A percentile compares a stretch with the other conserved stretches of the same genome.
phyloP scores from a whole-genome alignment of 2,329 filamentous ascomycete genomes.

The Verticillium nonalfalfae region DNA sequence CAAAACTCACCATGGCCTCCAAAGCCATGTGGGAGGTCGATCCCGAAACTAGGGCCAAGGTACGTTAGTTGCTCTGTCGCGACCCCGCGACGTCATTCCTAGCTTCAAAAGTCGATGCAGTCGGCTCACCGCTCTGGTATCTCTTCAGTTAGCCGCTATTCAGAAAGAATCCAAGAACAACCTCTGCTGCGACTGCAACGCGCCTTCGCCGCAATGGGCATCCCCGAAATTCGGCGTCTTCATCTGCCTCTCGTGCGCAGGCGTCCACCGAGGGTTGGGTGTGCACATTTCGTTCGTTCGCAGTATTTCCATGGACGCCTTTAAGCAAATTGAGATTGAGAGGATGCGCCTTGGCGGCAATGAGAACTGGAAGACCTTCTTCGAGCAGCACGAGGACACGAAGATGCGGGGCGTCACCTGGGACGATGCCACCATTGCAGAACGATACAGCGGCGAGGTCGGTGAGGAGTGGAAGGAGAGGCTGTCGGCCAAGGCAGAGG shows the following conservation, averaged over 20 bases:
- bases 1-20: constrained; percentile 41
- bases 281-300: constrained; percentile 98
- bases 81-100: not conserved
- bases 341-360: constrained; percentile 94
- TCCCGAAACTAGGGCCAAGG: constrained; percentile 93
- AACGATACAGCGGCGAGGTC: constrained; percentile 82
- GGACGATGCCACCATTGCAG: constrained; percentile 83
- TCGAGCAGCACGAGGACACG: constrained; percentile 64
- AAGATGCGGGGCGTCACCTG: constrained; percentile 64
- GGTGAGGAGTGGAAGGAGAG: constrained; percentile 96
- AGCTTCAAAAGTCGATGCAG: not conserved
- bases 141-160: constrained; percentile 70
- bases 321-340: constrained; percentile 87
- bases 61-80: constrained; percentile 30
- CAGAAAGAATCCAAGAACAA: constrained; percentile 89
- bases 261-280: constrained; percentile 87
- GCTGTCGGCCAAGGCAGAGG: constrained; percentile 80
- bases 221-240: constrained; percentile 97
- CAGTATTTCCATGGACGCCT: constrained; percentile 97
- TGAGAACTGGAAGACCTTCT: constrained; percentile 79
- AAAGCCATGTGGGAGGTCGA: constrained; percentile 98
- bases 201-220: constrained; percentile 96
- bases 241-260: constrained; percentile 94
- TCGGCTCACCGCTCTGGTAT: not conserved
- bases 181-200: constrained; percentile 89